phyloP scores from a whole-genome alignment of 2,329 filamentous ascomycete species.

The Stenocarpella maydis region DNA sequence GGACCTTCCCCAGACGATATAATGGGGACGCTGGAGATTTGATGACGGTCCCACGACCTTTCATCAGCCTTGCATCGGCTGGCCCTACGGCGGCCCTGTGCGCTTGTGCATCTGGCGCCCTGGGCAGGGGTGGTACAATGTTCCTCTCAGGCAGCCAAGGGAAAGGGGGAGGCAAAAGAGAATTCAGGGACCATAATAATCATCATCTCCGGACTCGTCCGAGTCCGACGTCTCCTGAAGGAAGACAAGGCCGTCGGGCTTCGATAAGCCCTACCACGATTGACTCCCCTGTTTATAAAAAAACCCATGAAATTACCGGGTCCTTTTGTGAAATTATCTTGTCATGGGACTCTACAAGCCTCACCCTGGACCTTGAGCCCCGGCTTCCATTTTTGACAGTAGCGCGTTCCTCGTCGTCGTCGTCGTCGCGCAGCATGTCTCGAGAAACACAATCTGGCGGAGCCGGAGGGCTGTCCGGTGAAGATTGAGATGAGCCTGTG shows the following conservation, averaged over 20 bases:
- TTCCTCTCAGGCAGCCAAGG: conserved; percentile 6
- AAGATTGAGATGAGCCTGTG: background rate
- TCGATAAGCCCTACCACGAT: conserved; percentile 12
- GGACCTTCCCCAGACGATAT: conserved; percentile 28
- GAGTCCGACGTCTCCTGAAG: conserved; percentile 15
- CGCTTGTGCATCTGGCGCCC: background rate
- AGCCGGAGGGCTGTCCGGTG: background rate
- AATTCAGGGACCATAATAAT: conserved; percentile 11
- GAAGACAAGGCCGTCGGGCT: background rate
- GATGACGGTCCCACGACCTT: conserved; percentile 17
- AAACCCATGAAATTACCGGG: conserved; percentile 15
- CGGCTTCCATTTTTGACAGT: conserved; percentile 16
- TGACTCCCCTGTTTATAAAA: conserved; percentile 3
- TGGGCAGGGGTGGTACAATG: too few relatives aligned
- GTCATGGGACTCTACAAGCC: conserved; percentile 1
- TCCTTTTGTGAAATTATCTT: conserved; percentile 13
- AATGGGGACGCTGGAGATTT: conserved; percentile 21
- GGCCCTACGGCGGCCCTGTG: conserved; percentile 21
- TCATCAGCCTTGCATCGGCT: conserved; percentile 28
- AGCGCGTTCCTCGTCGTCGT: background rate
- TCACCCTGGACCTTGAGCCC: background rate
- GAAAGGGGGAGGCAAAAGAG: background rate
- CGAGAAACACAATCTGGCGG: conserved; percentile 7
- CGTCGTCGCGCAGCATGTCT: background rate
- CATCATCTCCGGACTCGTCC: conserved; percentile 33